A percentile compares a stretch with the other conserved stretches of the same genome.
Conservation (phyloP, 768 basidiomycete species). For the Rhodocollybia butyracea region DNA sequence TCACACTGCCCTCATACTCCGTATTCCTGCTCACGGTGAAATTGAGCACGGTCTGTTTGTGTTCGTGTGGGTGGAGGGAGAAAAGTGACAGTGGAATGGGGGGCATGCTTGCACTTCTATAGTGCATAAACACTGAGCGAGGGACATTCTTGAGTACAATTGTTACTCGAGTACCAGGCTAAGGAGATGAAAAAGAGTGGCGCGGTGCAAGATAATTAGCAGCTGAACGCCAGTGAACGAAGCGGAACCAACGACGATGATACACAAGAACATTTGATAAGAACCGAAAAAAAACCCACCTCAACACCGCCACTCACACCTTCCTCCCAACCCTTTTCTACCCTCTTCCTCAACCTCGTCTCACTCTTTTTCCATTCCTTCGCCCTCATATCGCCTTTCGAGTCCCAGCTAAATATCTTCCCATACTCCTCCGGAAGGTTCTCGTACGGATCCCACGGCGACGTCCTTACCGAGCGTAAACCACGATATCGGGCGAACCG, state of each 20-base stretch:
- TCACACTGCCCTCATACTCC: conserved; percentile 86
- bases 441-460: conserved; percentile 97
- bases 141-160: conserved; percentile 77
- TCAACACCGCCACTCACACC: neutral
- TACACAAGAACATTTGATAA: neutral
- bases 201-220: neutral
- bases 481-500: conserved; percentile 94
- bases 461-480: conserved; percentile 88
- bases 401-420: conserved; percentile 95
- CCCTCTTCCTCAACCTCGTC: neutral
- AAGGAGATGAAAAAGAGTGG: neutral
- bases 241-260: neutral
- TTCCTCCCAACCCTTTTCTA: neutral
- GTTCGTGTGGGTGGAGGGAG: conserved; percentile 89
- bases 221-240: neutral
- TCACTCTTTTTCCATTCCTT: neutral
- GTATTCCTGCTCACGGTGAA: conserved; percentile 94
- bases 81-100: conserved; percentile 65
- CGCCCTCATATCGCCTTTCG: conserved; percentile 33
- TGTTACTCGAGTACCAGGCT: conserved; percentile 84
- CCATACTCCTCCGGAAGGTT: conserved; percentile 93
- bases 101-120: conserved; percentile 16
- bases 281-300: neutral
- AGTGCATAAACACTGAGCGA: conserved; percentile 36
- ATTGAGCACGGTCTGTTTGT: conserved; percentile 90